These are phyloP conservation scores for Mycena floridula DNA, from an alignment of 768 basidiomycete species.

Conservation along the genomic window DNA sequence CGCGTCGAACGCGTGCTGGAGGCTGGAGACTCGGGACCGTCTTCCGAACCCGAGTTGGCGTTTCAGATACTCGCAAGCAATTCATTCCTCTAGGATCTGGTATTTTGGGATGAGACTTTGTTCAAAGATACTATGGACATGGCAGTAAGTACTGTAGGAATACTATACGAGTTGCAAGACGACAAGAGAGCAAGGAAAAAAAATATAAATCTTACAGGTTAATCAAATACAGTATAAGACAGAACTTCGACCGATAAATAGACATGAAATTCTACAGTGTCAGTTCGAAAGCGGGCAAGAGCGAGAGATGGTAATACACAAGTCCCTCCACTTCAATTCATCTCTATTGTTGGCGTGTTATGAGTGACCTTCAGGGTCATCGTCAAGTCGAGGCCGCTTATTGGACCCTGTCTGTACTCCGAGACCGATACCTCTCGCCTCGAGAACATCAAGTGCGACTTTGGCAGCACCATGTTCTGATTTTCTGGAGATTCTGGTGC, in stretches of 20 bases:
- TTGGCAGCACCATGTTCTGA: constrained; percentile 61
- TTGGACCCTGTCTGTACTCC: too few relatives aligned
- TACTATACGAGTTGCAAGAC: constrained; percentile 1
- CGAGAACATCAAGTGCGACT: constrained; percentile 76
- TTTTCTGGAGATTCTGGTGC: constrained; percentile 71
- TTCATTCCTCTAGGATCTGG: too few relatives aligned
- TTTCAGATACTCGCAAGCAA: too few relatives aligned
- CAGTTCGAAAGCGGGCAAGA: neutral
- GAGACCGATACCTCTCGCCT: constrained; percentile 67
- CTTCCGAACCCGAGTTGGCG: too few relatives aligned
- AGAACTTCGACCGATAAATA: too few relatives aligned
- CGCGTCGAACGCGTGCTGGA: too few relatives aligned
- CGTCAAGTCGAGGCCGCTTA: constrained; percentile 49
- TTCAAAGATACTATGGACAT: neutral
- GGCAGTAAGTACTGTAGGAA: constrained; percentile 1
- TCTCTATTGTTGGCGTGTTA: too few relatives aligned
- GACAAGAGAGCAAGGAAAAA: neutral
- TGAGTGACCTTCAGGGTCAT: constrained; percentile 17
- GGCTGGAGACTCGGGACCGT: too few relatives aligned
- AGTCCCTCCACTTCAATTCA: neutral
- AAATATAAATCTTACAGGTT: neutral
- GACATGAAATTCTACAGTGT: neutral
- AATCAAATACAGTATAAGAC: neutral
- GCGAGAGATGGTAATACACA: neutral
- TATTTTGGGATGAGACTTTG: neutral